These are phyloP conservation scores for Saccharomyces hybrid DNA, from an alignment of 1,139 yeast species.

Conservation along the genomic window DNA sequence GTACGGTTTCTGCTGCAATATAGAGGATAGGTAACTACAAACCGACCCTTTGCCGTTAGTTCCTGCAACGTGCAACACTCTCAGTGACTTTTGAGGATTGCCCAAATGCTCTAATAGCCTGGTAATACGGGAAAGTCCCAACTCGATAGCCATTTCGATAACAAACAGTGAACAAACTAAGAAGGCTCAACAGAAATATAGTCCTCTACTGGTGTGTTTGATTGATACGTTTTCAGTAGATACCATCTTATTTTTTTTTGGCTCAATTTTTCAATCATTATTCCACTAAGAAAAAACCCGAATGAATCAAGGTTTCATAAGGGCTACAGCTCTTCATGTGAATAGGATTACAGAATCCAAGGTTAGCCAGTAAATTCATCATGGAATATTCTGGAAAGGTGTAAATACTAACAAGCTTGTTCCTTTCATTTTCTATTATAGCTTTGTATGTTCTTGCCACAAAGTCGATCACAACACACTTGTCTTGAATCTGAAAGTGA, in stretches of 20 bases:
- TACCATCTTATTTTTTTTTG: not conserved
- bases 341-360: no score
- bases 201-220: not conserved
- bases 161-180: not conserved
- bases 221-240: not conserved
- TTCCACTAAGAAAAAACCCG: not conserved
- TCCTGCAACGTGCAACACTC: constrained; percentile 80
- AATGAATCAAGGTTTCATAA: not conserved
- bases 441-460: no score
- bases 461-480: no score
- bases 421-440: no score
- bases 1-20: constrained; percentile 41
- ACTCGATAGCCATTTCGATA: constrained; percentile 40
- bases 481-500: no score
- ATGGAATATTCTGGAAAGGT: not conserved
- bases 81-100: constrained; percentile 56
- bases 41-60: constrained; percentile 95
- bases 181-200: not conserved
- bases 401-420: no score
- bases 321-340: not conserved
- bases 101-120: constrained; percentile 54
- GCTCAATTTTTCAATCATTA: not conserved
- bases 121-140: constrained; percentile 60
- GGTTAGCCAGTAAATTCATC: no score
- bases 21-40: constrained; percentile 65